Evolutionary conservation across 1,139 yeast species (phyloP).

Genomic region (Saccharomyces hybrid): DNA sequence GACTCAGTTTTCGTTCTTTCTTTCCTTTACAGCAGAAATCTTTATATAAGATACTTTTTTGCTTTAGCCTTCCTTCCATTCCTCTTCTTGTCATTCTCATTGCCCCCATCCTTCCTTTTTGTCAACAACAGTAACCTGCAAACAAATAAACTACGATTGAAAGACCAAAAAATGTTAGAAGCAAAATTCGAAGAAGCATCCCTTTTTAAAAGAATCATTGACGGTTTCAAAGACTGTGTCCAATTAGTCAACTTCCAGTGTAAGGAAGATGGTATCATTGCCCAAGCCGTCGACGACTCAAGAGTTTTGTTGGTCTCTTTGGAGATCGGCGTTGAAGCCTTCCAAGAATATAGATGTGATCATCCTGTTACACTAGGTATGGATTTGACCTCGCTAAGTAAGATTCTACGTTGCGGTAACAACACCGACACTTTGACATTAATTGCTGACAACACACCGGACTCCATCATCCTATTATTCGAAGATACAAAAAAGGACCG

Average conservation of each 20-base stretch:
- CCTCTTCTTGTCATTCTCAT: background rate
- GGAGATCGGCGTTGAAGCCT: constrained; percentile 84
- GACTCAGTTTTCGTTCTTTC: background rate
- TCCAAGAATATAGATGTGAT: constrained; percentile 91
- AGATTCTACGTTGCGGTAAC: constrained; percentile 86
- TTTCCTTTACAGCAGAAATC: background rate
- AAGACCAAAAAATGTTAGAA: constrained; percentile 63
- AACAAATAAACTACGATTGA: background rate
- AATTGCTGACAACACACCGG: constrained; percentile 89
- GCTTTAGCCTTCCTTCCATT: constrained; percentile 1
- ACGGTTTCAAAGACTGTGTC: constrained; percentile 88
- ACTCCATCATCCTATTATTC: constrained; percentile 69
- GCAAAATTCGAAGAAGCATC: constrained; percentile 94
- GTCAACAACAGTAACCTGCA: background rate
- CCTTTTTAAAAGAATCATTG: constrained; percentile 83
- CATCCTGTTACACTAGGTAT: constrained; percentile 88
- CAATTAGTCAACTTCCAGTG: constrained; percentile 94
- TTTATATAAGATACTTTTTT: background rate
- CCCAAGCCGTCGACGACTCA: constrained; percentile 96
- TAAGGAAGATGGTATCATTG: constrained; percentile 87
- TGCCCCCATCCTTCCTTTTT: background rate
- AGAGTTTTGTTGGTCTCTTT: constrained; percentile 89
- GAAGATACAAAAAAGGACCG: constrained; percentile 89
- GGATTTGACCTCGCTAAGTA: constrained; percentile 77
- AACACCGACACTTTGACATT: constrained; percentile 82